Evolutionary conservation across 345 rosid genomes (phyloP).

Genomic region (Ailanthus altissimus): DNA sequence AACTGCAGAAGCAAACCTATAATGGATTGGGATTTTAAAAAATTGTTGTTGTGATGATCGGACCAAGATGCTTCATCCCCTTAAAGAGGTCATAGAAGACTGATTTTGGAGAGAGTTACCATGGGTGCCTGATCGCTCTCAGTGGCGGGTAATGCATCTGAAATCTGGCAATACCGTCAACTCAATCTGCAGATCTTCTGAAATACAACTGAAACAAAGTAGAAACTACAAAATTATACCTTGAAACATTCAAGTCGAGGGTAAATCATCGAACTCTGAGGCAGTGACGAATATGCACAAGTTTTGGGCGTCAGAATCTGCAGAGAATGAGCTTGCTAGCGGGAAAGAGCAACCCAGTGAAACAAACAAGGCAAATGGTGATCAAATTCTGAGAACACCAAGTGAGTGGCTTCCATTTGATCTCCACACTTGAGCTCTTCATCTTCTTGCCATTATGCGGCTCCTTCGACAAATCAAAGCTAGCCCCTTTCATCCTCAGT

Average conservation of each 20-base stretch:
- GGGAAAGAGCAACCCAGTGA: slow-evolving; percentile 63
- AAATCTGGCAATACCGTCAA: not conserved
- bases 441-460: slow-evolving; percentile 74
- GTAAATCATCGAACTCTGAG: not conserved
- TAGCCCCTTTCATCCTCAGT: slow-evolving; percentile 91
- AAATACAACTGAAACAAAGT: too few relatives aligned
- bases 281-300: not conserved
- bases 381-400: slow-evolving; percentile 73
- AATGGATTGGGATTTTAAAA: not conserved
- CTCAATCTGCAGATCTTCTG: too few relatives aligned
- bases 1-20: not conserved
- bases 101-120: not conserved
- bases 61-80: slow-evolving; percentile 67
- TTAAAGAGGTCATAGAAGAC: not conserved
- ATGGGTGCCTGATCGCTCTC: not conserved
- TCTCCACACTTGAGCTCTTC: slow-evolving; percentile 96
- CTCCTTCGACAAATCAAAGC: slow-evolving; percentile 88
- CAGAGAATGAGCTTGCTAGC: slow-evolving; percentile 74
- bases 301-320: slow-evolving; percentile 31
- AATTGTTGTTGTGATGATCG: slow-evolving; percentile 24
- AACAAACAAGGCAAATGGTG: slow-evolving; percentile 63
- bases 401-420: slow-evolving; percentile 87
- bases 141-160: not conserved
- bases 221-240: not conserved
- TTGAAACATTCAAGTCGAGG: not conserved